A percentile compares a stretch with the other conserved stretches of the same genome.
These are phyloP conservation scores for Kodamaea jinghongensis DNA, from an alignment of 805 yeast genomes.

Conservation along the genomic window DNA sequence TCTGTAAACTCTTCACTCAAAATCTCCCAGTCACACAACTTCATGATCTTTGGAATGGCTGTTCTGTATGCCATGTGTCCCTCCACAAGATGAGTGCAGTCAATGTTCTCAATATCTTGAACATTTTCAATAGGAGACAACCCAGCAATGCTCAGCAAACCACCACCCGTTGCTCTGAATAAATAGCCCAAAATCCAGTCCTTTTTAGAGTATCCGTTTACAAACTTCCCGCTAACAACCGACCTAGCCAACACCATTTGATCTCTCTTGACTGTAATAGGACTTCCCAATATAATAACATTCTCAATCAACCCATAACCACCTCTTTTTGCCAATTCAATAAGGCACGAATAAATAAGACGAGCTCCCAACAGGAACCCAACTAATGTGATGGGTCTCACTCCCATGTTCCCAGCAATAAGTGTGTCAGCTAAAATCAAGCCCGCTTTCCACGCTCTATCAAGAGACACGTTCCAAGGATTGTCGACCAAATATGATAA, in stretches of 20 bases:
- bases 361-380: slow-evolving; percentile 95
- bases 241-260: slow-evolving; percentile 76
- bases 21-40: slow-evolving; percentile 72
- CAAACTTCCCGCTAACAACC: slow-evolving; percentile 84
- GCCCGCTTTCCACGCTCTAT: slow-evolving; percentile 97
- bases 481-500: slow-evolving; percentile 87
- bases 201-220: slow-evolving; percentile 85
- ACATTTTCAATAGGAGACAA: slow-evolving; percentile 66
- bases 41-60: slow-evolving; percentile 81
- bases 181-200: slow-evolving; percentile 97
- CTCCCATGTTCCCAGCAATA: slow-evolving; percentile 83
- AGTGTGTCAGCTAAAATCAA: slow-evolving; percentile 86
- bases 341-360: slow-evolving; percentile 82
- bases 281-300: slow-evolving; percentile 85
- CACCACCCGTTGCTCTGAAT: slow-evolving; percentile 95
- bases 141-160: slow-evolving; percentile 88
- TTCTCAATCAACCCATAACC: slow-evolving; percentile 88
- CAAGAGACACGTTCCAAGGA: slow-evolving; percentile 97
- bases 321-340: slow-evolving; percentile 80
- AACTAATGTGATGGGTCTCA: slow-evolving; percentile 84
- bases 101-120: slow-evolving; percentile 75
- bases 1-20: slow-evolving; percentile 89
- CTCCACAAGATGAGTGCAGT: slow-evolving; percentile 81
- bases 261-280: slow-evolving; percentile 74
- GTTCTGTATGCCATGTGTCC: slow-evolving; percentile 98